Evolutionary conservation across 352 stramenopile genomes (phyloP).

Genomic region (Pythium diclinum): DNA sequence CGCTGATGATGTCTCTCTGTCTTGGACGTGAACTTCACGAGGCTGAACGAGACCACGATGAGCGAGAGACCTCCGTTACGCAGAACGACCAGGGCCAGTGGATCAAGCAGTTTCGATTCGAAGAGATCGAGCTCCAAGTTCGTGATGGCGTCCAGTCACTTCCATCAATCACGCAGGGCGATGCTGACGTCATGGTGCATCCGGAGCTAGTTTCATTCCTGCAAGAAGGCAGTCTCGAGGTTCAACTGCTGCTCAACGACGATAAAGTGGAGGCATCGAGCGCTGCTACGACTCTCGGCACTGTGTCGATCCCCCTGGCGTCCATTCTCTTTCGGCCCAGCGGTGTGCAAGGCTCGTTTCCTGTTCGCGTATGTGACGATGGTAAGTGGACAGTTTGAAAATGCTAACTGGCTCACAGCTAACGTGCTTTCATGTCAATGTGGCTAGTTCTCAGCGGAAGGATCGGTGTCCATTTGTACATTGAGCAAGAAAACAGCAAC

Average conservation of each 20-base stretch:
- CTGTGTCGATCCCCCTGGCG: conserved; percentile 29
- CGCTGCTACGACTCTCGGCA: conserved; percentile 25
- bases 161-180: conserved; percentile 21
- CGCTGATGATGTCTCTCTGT: conserved; percentile 11
- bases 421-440: too few relatives aligned
- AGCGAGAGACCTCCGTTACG: neutral
- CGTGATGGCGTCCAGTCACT: conserved; percentile 19
- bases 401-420: neutral
- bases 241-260: conserved; percentile 6
- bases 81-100: conserved; percentile 13
- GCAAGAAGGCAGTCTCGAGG: conserved; percentile 21
- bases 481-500: conserved; percentile 12
- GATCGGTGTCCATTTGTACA: conserved; percentile 22
- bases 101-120: conserved; percentile 23
- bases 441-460: conserved; percentile 12
- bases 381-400: conserved; percentile 34
- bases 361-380: conserved; percentile 22
- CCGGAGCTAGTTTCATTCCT: conserved; percentile 19
- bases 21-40: conserved; percentile 14
- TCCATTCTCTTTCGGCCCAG: conserved; percentile 38
- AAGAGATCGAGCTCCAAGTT: conserved; percentile 11
- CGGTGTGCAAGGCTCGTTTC: conserved; percentile 44
- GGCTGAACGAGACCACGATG: neutral
- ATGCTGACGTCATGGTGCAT: conserved; percentile 20
- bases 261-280: conserved; percentile 2